phyloP scores from a whole-genome alignment of 2,329 filamentous ascomycete species.

The Falciphora oryzae region DNA sequence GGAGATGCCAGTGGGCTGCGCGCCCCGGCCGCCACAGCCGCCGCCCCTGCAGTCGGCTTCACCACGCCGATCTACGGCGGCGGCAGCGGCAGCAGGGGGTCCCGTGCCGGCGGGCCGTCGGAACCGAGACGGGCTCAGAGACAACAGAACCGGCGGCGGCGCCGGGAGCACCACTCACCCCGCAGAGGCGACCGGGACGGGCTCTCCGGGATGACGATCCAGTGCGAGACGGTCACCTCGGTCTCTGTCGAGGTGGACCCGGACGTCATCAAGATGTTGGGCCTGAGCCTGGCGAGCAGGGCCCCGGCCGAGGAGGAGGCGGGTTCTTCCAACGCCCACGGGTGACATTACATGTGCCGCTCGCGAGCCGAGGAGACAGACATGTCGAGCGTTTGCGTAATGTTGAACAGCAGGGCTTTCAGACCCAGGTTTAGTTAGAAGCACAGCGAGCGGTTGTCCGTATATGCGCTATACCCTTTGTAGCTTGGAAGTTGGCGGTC shows the following conservation, averaged over 20 bases:
- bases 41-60: constrained; percentile 14
- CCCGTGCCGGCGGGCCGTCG: constrained; percentile 12
- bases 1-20: constrained; percentile 23
- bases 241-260: constrained; percentile 33
- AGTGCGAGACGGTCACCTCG: constrained; percentile 38
- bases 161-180: not conserved
- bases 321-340: not conserved
- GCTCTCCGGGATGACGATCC: constrained; percentile 28
- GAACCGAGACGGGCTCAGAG: not conserved
- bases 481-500: not conserved
- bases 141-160: not conserved
- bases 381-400: not conserved
- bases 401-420: not conserved
- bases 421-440: not conserved
- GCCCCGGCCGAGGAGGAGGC: constrained; percentile 7
- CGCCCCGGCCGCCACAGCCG: constrained; percentile 25
- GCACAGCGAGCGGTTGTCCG: no score
- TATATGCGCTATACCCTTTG: not conserved
- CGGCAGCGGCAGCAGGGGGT: constrained; percentile 10
- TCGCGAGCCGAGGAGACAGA: not conserved
- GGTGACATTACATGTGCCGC: not conserved
- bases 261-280: constrained; percentile 18
- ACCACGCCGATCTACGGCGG: constrained; percentile 1
- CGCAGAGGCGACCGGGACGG: not conserved
- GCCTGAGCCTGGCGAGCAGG: constrained; percentile 15